Base-by-base conservation (phyloP, 2,329 filamentous ascomycete genomes). In the Botrytis pseudocinerea region DNA sequence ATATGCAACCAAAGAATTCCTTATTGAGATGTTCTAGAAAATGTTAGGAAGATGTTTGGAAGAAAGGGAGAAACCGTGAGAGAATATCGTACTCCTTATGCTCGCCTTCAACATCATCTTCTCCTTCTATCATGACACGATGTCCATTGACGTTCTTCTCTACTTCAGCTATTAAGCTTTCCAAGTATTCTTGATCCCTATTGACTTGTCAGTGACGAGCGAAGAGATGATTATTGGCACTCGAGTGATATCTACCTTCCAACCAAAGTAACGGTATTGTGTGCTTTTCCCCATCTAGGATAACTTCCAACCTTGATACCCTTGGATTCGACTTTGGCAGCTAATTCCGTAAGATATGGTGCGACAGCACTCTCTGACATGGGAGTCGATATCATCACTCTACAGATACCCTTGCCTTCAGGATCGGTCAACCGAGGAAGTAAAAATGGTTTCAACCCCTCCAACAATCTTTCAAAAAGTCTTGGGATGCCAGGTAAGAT, bases 261-360 rank as follows among this genome's bases (percentile, higher is more conserved):
- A 32, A 98, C 95, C 70, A 99, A 85, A 18, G 95, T 98, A 65
- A 98, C 94, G 0, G 94, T 96, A 82, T 98, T 98, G 76, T 87
- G 87, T 79, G 90, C 89, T 86, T 93, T 95, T 8, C 92, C 93
- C 94, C 95, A 98, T 72, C 94, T 87, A 51, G 96, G 96, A 83
- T 99, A 98, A 82, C 93, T 97, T 64, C 96, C 96, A 25, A 98
- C 94, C 84, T 98, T 98, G 79, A 98, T 88, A 4, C 94, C 94
- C 79, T 88, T 90, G 0, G 89, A 84, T 81, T 90, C 91, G 35
- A 95, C 92, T 81, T 89, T 89, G 42, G 85, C 87, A 7, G 95
- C 93, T 75, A 98, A 84, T 76, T 93, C 88, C 1, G 94, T 95
- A 79, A 99, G 85, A 81, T 93, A 98, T 28, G 86, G 88, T 20